phyloP scores from a whole-genome alignment of 2,329 filamentous ascomycete species.

The Fusarium sp. region DNA sequence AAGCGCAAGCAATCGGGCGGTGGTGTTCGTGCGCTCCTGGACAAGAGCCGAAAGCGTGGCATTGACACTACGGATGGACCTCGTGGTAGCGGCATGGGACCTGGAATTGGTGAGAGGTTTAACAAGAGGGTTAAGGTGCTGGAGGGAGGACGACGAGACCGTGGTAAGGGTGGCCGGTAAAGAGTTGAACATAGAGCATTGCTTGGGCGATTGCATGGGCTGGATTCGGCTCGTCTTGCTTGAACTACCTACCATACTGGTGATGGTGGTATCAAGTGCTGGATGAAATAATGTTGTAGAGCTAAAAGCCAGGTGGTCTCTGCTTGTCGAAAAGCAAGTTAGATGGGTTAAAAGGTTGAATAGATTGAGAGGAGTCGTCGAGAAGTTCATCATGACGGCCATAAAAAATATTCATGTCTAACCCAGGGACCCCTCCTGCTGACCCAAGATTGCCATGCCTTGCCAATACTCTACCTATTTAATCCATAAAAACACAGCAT shows the following conservation, averaged over 20 bases:
- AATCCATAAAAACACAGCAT: too few relatives aligned
- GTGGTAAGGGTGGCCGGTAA: slow-evolving; percentile 56
- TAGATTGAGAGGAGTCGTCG: neutral
- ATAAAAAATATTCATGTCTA: neutral
- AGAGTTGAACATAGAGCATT: slow-evolving; percentile 17
- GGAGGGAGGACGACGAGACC: slow-evolving; percentile 60
- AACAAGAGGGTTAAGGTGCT: slow-evolving; percentile 74
- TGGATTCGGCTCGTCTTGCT: neutral
- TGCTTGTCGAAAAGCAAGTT: neutral
- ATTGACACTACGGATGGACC: slow-evolving; percentile 77
- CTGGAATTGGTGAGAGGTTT: slow-evolving; percentile 79
- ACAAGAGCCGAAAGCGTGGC: slow-evolving; percentile 87
- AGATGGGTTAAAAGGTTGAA: neutral
- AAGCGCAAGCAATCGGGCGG: slow-evolving; percentile 72
- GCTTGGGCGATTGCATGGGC: neutral
- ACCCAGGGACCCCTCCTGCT: neutral
- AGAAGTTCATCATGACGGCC: neutral
- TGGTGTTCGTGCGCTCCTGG: slow-evolving; percentile 72
- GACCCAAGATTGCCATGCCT: too few relatives aligned
- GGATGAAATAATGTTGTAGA: neutral
- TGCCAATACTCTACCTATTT: too few relatives aligned
- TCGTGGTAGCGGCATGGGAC: slow-evolving; percentile 69
- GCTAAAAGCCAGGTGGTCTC: neutral
- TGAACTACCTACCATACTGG: neutral
- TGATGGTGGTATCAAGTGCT: neutral